phyloP scores from a whole-genome alignment of 106 monocot species.

The Allium cepa region DNA sequence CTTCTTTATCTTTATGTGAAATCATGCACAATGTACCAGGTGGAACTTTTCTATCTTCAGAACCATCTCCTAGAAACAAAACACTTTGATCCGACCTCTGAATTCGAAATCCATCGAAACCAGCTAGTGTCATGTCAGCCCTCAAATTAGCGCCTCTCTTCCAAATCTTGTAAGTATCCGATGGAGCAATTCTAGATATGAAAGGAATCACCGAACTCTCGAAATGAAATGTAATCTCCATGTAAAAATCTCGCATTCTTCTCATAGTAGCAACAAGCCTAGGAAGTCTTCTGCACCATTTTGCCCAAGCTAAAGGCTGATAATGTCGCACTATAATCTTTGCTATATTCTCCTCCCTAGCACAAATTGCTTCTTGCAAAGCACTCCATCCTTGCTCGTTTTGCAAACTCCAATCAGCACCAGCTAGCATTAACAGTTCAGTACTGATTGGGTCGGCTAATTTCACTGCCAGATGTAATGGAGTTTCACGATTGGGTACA shows the following conservation, averaged over 20 bases:
- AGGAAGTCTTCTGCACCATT: conserved; percentile 86
- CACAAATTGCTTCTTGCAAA: conserved; percentile 81
- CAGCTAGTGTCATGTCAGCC: conserved; percentile 90
- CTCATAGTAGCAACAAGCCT: conserved; percentile 60
- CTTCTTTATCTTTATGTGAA: conserved; percentile 79
- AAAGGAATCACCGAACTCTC: conserved; percentile 96
- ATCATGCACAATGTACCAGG: conserved; percentile 73
- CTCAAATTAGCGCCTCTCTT: conserved; percentile 81
- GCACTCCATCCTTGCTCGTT: conserved; percentile 92
- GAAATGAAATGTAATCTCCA: conserved; percentile 93
- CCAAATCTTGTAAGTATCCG: conserved; percentile 95
- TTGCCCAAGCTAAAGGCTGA: conserved; percentile 84
- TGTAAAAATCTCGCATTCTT: conserved; percentile 88
- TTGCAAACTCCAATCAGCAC: conserved; percentile 89
- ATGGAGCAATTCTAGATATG: conserved; percentile 79
- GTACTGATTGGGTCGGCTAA: conserved; percentile 45
- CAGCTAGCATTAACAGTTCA: conserved; percentile 76
- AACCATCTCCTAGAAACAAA: conserved; percentile 84
- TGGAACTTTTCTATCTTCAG: conserved; percentile 55
- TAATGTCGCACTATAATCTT: conserved; percentile 70
- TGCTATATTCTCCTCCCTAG: conserved; percentile 58
- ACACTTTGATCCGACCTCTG: conserved; percentile 80
- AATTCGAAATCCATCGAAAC: conserved; percentile 83
- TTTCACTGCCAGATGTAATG: conserved; percentile 71
- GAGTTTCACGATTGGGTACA: conserved; percentile 71